phyloP scores from a whole-genome alignment of 2,329 filamentous ascomycete genomes.

The Byssochlamys sp. region DNA sequence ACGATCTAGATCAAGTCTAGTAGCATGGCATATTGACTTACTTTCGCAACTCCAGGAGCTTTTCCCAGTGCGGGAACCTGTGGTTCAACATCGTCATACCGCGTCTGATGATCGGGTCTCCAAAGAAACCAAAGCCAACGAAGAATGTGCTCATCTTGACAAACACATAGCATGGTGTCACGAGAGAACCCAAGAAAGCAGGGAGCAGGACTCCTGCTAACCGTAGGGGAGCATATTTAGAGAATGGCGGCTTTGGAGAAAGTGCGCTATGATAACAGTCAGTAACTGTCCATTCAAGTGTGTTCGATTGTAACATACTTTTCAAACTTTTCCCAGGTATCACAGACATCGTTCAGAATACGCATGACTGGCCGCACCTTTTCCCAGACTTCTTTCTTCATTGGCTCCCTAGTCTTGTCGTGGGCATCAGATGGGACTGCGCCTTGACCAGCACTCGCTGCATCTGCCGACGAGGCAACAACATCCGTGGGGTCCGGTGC shows the following conservation, averaged over 20 bases:
- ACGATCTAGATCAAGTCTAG: too few relatives aligned
- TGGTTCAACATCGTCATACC: slow-evolving; percentile 43
- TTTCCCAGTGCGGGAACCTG: slow-evolving; percentile 61
- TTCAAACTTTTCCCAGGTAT: slow-evolving; percentile 55
- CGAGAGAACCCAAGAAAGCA: slow-evolving; percentile 43
- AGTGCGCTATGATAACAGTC: slow-evolving; percentile 38
- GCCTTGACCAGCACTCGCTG: slow-evolving; percentile 46
- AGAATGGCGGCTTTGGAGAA: slow-evolving; percentile 56
- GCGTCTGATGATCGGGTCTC: slow-evolving; percentile 60
- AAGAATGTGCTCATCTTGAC: slow-evolving; percentile 58
- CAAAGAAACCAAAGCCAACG: slow-evolving; percentile 69
- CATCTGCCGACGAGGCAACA: slow-evolving; percentile 45
- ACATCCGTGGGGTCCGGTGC: slow-evolving; percentile 54
- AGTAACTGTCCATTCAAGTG: neutral
- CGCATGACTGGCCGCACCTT: slow-evolving; percentile 68
- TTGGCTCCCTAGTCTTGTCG: slow-evolving; percentile 69
- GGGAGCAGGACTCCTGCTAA: slow-evolving; percentile 47
- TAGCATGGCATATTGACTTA: slow-evolving; percentile 6
- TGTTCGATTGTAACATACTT: slow-evolving; percentile 36
- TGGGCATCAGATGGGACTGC: slow-evolving; percentile 42
- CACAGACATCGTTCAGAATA: slow-evolving; percentile 48
- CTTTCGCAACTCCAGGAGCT: slow-evolving; percentile 63
- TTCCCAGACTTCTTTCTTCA: slow-evolving; percentile 61
- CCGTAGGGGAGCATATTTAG: slow-evolving; percentile 42
- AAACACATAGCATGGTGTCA: slow-evolving; percentile 51